Base-by-base conservation (phyloP, 2,329 filamentous ascomycete species). In the Diaporthe sp. region DNA sequence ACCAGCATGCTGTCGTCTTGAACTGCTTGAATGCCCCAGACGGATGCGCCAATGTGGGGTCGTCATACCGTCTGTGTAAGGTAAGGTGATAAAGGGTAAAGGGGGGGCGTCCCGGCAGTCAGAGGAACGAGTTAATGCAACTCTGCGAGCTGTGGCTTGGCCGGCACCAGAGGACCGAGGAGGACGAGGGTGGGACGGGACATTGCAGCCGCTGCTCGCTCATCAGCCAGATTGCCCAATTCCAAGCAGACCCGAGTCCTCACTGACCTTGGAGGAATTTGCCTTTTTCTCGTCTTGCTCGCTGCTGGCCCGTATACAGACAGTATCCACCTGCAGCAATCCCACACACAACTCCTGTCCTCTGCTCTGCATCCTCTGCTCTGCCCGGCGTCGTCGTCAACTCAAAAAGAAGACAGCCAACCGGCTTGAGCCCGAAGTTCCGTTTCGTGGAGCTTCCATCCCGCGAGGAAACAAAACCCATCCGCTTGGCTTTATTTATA, bases 401-500 rank as follows among this genome's bases (percentile, higher is more conserved):
- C 63, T 20, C 63, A 17, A 51, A 22, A 25, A 25, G 13, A 37
- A 68, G 20, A 34, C 15, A 44, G 34, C 57, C 37, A 63, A 44
- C 44, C 63, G 47, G 63, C 28, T 53, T 13, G 44, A 68, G 63
- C 15, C 63, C 31, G 20, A 53, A 42, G 47, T 5, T 39, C 34
- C 63, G 47, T 53, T 53, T 68, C 63, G 44, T 68, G 44, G 28
- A 51, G 61, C 61, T 51, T 25, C 28, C 44, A 34, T 68, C 63
- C 63, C 28, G 63, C 63, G 44, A 68, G 31, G 47, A 68, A 68
- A 68, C 65, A 68, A 68, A 68, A 70, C 34, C 65, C 34, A 53
- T 28, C 47, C n/a, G 65, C 65, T 55, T 55, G 65, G 65, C 65
- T 70, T 70, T 70, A 70, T 70, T 70, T 70, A 70, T 70, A 55